phyloP scores from a whole-genome alignment of 768 basidiomycete species.

The Amanita fuliginea region DNA sequence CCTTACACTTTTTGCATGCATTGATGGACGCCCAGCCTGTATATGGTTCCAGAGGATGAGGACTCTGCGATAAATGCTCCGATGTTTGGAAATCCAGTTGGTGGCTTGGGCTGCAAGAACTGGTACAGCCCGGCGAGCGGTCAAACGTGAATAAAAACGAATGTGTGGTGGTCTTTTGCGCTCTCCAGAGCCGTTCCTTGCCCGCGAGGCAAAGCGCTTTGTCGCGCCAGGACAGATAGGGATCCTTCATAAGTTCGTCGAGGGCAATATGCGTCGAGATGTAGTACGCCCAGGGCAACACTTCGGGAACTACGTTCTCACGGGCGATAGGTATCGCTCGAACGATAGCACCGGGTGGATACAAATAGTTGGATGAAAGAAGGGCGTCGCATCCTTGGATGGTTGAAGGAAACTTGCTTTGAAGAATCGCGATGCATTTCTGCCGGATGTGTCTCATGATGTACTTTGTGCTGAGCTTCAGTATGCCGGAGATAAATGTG shows the following conservation, averaged over 20 bases:
- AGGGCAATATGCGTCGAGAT: slow-evolving; percentile 28
- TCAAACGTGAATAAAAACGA: slow-evolving; percentile 25
- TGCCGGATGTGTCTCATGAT: slow-evolving; percentile 23
- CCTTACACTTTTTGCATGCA: slow-evolving; percentile 22
- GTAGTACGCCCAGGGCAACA: slow-evolving; percentile 36
- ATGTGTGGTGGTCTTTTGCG: slow-evolving; percentile 26
- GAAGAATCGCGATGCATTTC: slow-evolving; percentile 28
- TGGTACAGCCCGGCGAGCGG: slow-evolving; percentile 18
- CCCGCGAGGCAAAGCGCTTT: slow-evolving; percentile 31
- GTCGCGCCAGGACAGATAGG: slow-evolving; percentile 27
- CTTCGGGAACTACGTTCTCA: slow-evolving; percentile 25
- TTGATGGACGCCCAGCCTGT: slow-evolving; percentile 21
- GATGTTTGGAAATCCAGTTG: slow-evolving; percentile 17
- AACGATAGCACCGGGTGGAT: slow-evolving; percentile 25
- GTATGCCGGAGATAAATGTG: slow-evolving; percentile 27
- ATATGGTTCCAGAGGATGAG: slow-evolving; percentile 28
- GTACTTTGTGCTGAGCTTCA: slow-evolving; percentile 34
- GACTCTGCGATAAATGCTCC: slow-evolving; percentile 23
- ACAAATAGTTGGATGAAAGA: slow-evolving; percentile 23
- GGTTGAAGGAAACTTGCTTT: slow-evolving; percentile 30
- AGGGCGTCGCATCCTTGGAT: slow-evolving; percentile 27
- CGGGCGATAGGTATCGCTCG: slow-evolving; percentile 30
- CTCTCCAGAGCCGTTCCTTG: slow-evolving; percentile 27
- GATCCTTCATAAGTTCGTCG: slow-evolving; percentile 22
- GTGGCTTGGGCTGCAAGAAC: slow-evolving; percentile 15